Base-by-base conservation (phyloP, 176 grass and related monocot genomes). In the Oryza australiensis region DNA sequence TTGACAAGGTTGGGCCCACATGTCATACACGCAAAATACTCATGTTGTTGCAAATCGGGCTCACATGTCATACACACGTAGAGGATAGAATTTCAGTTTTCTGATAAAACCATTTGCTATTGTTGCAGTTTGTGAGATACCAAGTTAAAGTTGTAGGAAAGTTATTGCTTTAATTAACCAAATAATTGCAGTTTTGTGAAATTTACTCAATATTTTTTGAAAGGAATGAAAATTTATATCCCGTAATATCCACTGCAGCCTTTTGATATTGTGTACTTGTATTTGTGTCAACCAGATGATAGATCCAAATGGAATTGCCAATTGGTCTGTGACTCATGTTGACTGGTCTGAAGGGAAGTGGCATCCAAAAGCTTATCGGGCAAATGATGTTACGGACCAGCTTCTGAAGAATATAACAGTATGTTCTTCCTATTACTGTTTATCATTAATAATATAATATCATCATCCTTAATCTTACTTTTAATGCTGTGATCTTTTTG, bases 301-400 rank as follows among this genome's bases (percentile, higher is more conserved):
- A 51, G 93, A 99, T 82, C 93, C 93, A 27, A 73, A 64, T 82
- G 93, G 96, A 84, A 98, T 95, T 63, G 85, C 93, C 28, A 98
- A 95, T 69, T 98, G 96, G 96, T 98, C 96, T 9, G 90, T 92
- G 80, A 98, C 96, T 74, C 90, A 95, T 68, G 96, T 98, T 66
- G 96, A 98, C 65, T 98, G 96, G 96, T 98, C 96, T 30, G 96
- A 98, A 91, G 96, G 96, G 26, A 98, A 98, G 74, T 98, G 96
- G 96, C 96, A 98, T 83, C 96, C 96, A 28, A 98, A 91, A 91
- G 85, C 93, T 49, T 98, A 98, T 68, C 79, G 89, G 22, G 85
- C 96, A 70, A 87, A 87, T 67, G 93, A 98, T 84, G 73, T 95
- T 43, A 95, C 82, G 81, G 87, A 88, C 5, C 85, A 93, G 23